phyloP scores from a whole-genome alignment of 352 stramenopile species.

The Phytophthora sp. region DNA sequence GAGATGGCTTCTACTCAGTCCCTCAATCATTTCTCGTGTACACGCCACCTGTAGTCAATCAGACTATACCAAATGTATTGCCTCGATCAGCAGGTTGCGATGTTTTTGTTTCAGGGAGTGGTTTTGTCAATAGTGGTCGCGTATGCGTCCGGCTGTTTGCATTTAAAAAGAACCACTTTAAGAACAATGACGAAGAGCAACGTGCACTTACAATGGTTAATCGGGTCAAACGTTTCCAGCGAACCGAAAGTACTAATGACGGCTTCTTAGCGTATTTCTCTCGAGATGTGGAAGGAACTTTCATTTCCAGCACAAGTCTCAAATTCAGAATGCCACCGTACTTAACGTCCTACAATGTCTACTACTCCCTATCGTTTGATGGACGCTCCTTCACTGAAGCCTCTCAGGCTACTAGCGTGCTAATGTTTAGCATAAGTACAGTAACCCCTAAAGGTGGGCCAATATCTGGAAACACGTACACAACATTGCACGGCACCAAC shows the following conservation, averaged over 20 bases:
- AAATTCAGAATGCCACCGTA: conserved; percentile 48
- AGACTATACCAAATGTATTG: conserved; percentile 54
- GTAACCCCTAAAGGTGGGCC: conserved; percentile 65
- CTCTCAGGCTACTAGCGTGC: conserved; percentile 32
- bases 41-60: conserved; percentile 41
- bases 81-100: conserved; percentile 63
- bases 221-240: conserved; percentile 25
- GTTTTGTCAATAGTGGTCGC: conserved; percentile 47
- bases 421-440: conserved; percentile 60
- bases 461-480: conserved; percentile 77
- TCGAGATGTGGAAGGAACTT: conserved; percentile 43
- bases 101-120: conserved; percentile 44
- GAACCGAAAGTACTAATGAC: conserved; percentile 16
- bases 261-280: conserved; percentile 52
- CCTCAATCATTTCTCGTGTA: conserved; percentile 55
- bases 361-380: conserved; percentile 71
- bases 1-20: conserved; percentile 56
- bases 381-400: conserved; percentile 51
- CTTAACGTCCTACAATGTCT: conserved; percentile 68
- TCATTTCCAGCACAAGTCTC: conserved; percentile 47
- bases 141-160: conserved; percentile 61
- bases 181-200: conserved; percentile 30
- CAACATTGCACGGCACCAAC: conserved; percentile 61
- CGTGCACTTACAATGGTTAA: conserved; percentile 45
- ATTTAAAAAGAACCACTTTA: conserved; percentile 38